Percentiles rank a stretch among this genome's conserved stretches.
Conservation (phyloP, 129 eudicot species). For the Solidago caesia region DNA sequence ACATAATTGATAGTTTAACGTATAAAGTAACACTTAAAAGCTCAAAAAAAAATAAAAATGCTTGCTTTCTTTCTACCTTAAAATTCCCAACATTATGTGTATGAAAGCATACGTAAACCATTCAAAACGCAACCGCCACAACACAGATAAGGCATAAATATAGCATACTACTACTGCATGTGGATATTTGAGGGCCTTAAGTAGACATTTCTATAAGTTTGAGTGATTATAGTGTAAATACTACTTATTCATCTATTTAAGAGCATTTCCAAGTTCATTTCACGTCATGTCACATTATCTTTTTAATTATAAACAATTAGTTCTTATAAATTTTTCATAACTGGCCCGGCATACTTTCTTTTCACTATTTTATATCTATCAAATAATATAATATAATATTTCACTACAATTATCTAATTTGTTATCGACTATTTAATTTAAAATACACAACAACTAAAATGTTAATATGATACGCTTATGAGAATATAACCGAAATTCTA, state of each 20-base stretch:
- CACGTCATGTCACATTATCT: no score
- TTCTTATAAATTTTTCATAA: no score
- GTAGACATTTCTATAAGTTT: not conserved
- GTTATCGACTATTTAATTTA: no score
- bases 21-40: not conserved
- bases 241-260: not conserved
- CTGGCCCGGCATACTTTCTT: no score
- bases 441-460: no score
- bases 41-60: not conserved
- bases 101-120: not conserved
- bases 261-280: no score
- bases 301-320: no score
- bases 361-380: no score
- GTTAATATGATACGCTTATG: no score
- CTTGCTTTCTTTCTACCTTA: not conserved
- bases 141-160: not conserved
- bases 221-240: slow-evolving; percentile 23
- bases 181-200: not conserved
- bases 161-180: not conserved
- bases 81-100: not conserved
- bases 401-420: no score
- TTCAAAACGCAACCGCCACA: not conserved
- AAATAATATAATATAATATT: no score
- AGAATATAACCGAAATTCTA: no score
- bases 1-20: not conserved